Percentiles rank a stretch among this genome's conserved stretches.
These are phyloP conservation scores for Mucor mucedo DNA, from an alignment of 371 early-diverging fungal species.

Conservation along the genomic window DNA sequence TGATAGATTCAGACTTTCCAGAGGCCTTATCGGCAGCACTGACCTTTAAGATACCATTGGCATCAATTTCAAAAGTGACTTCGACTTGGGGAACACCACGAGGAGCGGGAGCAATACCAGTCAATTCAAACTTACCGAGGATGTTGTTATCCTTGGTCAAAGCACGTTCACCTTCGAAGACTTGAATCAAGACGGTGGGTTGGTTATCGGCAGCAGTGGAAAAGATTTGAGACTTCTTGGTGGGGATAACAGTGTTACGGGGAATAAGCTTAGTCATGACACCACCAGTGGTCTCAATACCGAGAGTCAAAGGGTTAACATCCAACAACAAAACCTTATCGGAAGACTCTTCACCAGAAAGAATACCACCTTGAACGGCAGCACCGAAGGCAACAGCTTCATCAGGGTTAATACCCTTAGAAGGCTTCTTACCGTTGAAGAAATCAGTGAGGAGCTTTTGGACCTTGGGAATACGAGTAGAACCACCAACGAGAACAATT, in stretches of 20 bases:
- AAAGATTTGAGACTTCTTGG: slow-evolving; percentile 98
- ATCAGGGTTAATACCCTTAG: slow-evolving; percentile 95
- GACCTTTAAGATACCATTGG: slow-evolving; percentile 98
- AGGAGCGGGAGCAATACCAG: slow-evolving; percentile 84
- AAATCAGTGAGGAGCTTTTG: slow-evolving; percentile 90
- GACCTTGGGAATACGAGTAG: slow-evolving; percentile 99
- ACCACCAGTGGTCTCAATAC: slow-evolving; percentile 96
- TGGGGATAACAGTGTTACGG: slow-evolving; percentile 98
- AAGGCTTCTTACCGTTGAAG: slow-evolving; percentile 94
- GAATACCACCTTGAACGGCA: slow-evolving; percentile 93
- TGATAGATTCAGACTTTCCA: slow-evolving; percentile 91
- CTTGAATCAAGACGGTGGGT: slow-evolving; percentile 95
- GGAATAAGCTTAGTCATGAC: slow-evolving; percentile 95
- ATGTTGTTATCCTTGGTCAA: slow-evolving; percentile 96
- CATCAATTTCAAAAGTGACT: slow-evolving; percentile 98
- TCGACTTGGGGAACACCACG: slow-evolving; percentile 90
- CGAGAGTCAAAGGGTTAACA: slow-evolving; percentile 97
- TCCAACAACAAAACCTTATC: slow-evolving; percentile 93
- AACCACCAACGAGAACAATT: slow-evolving; percentile 99
- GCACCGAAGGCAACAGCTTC: slow-evolving; percentile 98
- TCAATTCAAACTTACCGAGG: slow-evolving; percentile 96
- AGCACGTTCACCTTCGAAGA: slow-evolving; percentile 98
- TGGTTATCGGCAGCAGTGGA: slow-evolving; percentile 99
- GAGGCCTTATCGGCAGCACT: slow-evolving; percentile 96
- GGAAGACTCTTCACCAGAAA: slow-evolving; percentile 86